Evolutionary conservation across 768 basidiomycete species (phyloP).

Genomic region (button mushroom (Agaricus bisporus)): DNA sequence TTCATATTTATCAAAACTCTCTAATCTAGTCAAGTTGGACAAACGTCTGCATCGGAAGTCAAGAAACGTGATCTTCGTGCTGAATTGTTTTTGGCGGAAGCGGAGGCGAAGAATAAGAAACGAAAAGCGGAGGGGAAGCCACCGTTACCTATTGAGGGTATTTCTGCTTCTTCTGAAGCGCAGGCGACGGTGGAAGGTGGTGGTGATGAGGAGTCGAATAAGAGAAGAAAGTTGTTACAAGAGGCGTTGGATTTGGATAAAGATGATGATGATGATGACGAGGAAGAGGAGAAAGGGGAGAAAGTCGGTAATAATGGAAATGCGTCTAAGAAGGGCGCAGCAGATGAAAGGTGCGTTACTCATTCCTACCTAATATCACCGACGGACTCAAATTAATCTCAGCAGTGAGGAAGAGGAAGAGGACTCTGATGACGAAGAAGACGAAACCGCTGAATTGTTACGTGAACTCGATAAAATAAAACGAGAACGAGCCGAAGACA

Average conservation of each 20-base stretch:
- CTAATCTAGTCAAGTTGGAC: conserved; percentile 70
- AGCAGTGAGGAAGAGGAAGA: conserved; percentile 38
- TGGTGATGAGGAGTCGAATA: conserved; percentile 55
- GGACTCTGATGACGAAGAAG: conserved; percentile 66
- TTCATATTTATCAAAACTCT: not conserved
- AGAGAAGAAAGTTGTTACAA: conserved; percentile 83
- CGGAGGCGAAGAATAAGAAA: conserved; percentile 86
- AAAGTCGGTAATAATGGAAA: conserved; percentile 30
- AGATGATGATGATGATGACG: conserved; percentile 74
- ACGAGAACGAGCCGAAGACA: conserved; percentile 91
- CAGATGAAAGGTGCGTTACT: conserved; percentile 39
- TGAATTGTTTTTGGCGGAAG: conserved; percentile 81
- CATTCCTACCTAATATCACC: no score
- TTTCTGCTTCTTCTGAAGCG: conserved; percentile 20
- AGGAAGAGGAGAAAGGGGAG: conserved; percentile 31
- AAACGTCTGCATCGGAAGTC: conserved; percentile 76
- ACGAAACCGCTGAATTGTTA: conserved; percentile 89
- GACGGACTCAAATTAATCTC: not conserved
- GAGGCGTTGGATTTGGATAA: conserved; percentile 85
- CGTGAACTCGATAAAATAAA: conserved; percentile 99
- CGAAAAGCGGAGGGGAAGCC: conserved; percentile 81
- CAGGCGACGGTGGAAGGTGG: conserved; percentile 1
- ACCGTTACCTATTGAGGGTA: conserved; percentile 36
- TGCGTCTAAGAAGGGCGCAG: conserved; percentile 20
- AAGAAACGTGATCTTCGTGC: conserved; percentile 72